Base-by-base conservation (phyloP, 441 rosid species). In the Syzygium malaccense region DNA sequence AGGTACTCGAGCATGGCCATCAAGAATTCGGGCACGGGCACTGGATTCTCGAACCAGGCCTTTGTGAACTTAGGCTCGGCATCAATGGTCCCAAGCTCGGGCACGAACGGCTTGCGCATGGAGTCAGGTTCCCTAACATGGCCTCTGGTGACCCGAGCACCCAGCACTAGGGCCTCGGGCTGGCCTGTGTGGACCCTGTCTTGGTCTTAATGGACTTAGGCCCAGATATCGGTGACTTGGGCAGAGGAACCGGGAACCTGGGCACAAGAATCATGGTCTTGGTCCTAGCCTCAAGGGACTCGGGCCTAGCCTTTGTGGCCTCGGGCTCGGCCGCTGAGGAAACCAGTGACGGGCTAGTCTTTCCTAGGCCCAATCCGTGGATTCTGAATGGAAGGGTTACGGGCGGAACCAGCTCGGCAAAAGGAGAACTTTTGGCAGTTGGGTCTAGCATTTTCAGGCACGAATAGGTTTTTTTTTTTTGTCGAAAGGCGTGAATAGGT, bases 131-230 rank as follows among this genome's bases (percentile, higher is more conserved):
- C 17, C 14, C 14, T 0, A 28, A 60, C 66, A 28, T 26, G 66
- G 57, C 20, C 23, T 55, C 57, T 19, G 20, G 25, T 55, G 25
- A 55, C 25, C 57, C 20, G 14, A 28, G 28, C 19, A 62, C 7
- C 15, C 7, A 13, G 33, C 32, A 30, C 37, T 0, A 4, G 6
- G 23, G 37, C 30, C 20, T 64, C 0, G 23, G 37, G 79, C 14
- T 0, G 33, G 45, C 26, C 26, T 8, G 2, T 0, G 0, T 5
- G 4, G 25, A 33, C 26, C 11, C 25, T 13, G 57, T 8, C 20
- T 3, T 55, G 19, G 11, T 23, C 9, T 55, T 23, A 8, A 55
- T 23, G 5, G 14, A 25, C 14, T 1, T 4, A 2, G 62, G 28
- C n/a, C n/a, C 13, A 57, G n/a, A 57, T 3, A 55, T 57, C 14